Evolutionary conservation across 1,284 basidiomycete species (phyloP).

Genomic region (Cutaneotrichosporon sp.): DNA sequence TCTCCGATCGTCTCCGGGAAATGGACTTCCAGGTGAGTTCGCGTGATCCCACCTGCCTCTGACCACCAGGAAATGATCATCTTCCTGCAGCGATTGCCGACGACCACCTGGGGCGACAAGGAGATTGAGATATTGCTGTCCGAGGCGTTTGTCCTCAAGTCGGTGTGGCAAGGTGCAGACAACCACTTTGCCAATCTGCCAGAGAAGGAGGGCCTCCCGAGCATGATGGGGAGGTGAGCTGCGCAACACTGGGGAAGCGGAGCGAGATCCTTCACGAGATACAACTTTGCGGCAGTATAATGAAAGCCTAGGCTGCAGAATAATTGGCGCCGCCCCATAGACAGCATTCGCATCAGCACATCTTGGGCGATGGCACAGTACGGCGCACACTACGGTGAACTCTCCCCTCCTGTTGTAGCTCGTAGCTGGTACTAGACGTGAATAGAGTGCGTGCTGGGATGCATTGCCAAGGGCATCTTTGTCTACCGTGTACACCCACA

Average conservation of each 20-base stretch:
- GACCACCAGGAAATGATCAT: constrained; percentile 99
- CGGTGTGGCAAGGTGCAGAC: constrained; percentile 89
- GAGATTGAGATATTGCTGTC: constrained; percentile 92
- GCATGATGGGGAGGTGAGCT: constrained; percentile 43
- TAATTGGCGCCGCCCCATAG: no score
- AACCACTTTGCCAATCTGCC: constrained; percentile 64
- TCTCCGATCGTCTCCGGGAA: constrained; percentile 79
- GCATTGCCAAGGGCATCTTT: no score
- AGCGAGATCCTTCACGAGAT: no score
- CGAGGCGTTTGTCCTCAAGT: constrained; percentile 91
- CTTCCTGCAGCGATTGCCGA: constrained; percentile 94
- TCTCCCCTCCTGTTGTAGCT: no score
- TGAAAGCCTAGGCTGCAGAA: no score
- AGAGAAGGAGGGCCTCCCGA: constrained; percentile 29
- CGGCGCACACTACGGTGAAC: no score
- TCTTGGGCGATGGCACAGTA: no score
- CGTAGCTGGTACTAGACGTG: no score
- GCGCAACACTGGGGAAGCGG: neutral
- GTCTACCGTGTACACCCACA: neutral
- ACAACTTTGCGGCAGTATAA: no score
- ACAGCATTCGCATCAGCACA: no score
- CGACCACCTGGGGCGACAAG: constrained; percentile 89
- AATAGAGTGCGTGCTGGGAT: no score
- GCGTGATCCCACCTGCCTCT: constrained; percentile 46
- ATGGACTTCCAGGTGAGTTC: constrained; percentile 99